A percentile compares a stretch with the other conserved stretches of the same genome.
Conservation (phyloP, 768 basidiomycete genomes). For the Cystofilobasidium ferigula region DNA sequence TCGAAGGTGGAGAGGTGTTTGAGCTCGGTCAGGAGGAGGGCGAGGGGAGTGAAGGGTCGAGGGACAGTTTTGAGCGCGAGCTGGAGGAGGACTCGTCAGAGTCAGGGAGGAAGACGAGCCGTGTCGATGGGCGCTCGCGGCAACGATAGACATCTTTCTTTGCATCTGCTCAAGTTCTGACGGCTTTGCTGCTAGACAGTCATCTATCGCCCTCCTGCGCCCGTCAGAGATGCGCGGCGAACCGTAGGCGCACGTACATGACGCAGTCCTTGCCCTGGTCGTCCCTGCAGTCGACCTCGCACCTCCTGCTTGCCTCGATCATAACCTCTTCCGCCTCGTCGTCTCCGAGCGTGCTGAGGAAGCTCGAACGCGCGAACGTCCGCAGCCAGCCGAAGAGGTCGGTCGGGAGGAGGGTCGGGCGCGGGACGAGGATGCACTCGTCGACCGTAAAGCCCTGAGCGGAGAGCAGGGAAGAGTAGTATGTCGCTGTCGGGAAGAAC, state of each 20-base stretch:
- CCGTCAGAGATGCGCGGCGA: conserved; percentile 5
- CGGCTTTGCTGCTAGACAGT: no score
- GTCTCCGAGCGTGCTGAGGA: conserved; percentile 49
- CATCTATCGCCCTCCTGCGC: no score
- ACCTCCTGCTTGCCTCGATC: conserved; percentile 46
- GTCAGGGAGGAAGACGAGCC: background rate
- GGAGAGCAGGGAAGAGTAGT: conserved; percentile 43
- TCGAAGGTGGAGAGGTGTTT: background rate
- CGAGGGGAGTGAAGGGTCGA: background rate
- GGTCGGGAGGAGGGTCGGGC: conserved; percentile 37
- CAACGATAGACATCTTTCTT: no score
- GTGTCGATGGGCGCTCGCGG: no score
- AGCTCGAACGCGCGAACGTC: conserved; percentile 54
- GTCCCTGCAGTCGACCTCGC: conserved; percentile 49
- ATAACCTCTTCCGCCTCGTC: conserved; percentile 52
- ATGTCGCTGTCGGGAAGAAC: conserved; percentile 66
- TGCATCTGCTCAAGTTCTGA: no score
- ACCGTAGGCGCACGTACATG: conserved; percentile 53
- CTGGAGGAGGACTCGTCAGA: background rate
- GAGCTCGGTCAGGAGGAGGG: background rate
- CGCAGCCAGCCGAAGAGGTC: conserved; percentile 51
- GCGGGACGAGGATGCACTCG: conserved; percentile 33
- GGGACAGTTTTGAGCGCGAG: conserved; percentile 4
- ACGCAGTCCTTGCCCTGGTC: conserved; percentile 54
- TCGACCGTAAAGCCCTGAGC: conserved; percentile 26